Percentiles rank a stretch among this genome's conserved stretches.
Conservation (phyloP, 1,139 yeast genomes). For the Hyphopichia pseudoburtonii region DNA sequence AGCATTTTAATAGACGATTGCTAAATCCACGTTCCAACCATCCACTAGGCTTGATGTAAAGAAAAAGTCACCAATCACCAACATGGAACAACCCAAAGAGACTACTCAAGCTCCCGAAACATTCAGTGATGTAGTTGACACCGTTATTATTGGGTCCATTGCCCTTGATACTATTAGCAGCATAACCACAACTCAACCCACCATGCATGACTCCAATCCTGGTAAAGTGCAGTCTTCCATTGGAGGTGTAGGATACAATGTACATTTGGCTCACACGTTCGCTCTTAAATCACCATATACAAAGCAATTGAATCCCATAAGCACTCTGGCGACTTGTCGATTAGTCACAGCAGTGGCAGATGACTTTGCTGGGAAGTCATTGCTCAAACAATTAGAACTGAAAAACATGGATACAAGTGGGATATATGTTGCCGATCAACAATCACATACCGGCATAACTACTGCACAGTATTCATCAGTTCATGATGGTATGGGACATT, state of each 20-base stretch:
- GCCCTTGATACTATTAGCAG: conserved; percentile 71
- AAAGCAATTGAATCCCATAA: conserved; percentile 14
- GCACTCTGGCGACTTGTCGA: too few species aligned
- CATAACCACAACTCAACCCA: conserved; percentile 21
- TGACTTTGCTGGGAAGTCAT: conserved; percentile 52
- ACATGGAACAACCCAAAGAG: neutral
- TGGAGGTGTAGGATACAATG: conserved; percentile 87
- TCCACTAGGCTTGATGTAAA: neutral
- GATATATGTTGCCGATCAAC: conserved; percentile 23
- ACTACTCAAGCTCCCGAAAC: neutral
- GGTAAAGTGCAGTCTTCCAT: conserved; percentile 56
- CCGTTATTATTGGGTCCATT: conserved; percentile 68
- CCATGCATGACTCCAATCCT: conserved; percentile 69
- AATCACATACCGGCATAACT: conserved; percentile 13
- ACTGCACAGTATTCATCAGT: conserved; percentile 77
- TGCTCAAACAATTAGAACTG: conserved; percentile 27
- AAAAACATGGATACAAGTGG: conserved; percentile 40
- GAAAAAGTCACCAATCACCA: neutral
- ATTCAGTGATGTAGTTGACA: conserved; percentile 13
- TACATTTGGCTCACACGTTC: conserved; percentile 54
- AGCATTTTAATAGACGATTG: neutral
- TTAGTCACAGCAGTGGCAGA: conserved; percentile 62
- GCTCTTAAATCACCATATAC: conserved; percentile 15
- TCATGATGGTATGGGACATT: conserved; percentile 61
- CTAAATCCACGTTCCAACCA: conserved; percentile 2